Evolutionary conservation across 441 rosid species (phyloP), one percentile per base, ranked within the genome.

Genomic region (Geranium incanum): DNA sequence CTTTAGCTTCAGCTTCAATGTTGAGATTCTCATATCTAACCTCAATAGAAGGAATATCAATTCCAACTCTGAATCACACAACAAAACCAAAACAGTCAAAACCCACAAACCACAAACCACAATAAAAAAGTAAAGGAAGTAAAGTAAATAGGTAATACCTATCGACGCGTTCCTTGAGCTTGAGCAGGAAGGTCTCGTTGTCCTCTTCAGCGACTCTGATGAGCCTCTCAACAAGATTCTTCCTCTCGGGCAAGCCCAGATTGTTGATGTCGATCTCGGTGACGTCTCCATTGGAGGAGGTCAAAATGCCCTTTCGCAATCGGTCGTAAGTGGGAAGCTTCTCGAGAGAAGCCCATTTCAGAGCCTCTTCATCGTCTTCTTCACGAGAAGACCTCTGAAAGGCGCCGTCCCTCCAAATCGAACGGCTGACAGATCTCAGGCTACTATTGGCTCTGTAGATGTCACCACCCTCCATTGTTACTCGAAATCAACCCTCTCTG

Each of bases 311-410:
- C 77, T 83, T 90, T 75, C 84, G 84, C 5, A 88, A 60, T 19
- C 94, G 87, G 52, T 79, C 84, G 67, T 67, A 84, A 13, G 96
- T 90, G 0, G 92, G 94, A 11, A 90, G 82, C 75, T 75, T 88
- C 81, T 90, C 91, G 4, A 90, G 66, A 16, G 86, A 87, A 39
- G 93, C 94, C 93, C 93, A 88, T 75, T 55, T 85, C 38, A 88
- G 79, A 70, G 85, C 92, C 72, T 88, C 90, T 72, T 90, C 96
- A 1, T 89, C 94, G 50, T 87, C 85, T 57, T 87, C 89, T 4
- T 79, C 81, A 23, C 88, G 63, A 13, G 77, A 79, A 0, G 90
- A 83, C 7, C 68, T 73, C 6, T 77, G 80, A 66, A 18, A 57
- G 15, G 66, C 76, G 48, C 38, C 73, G 74, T 73, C 76, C 72